Evolutionary conservation across 1,139 yeast species (phyloP), one percentile per base, ranked within the genome.

Genomic region (Kluyveromyces marxianus): DNA sequence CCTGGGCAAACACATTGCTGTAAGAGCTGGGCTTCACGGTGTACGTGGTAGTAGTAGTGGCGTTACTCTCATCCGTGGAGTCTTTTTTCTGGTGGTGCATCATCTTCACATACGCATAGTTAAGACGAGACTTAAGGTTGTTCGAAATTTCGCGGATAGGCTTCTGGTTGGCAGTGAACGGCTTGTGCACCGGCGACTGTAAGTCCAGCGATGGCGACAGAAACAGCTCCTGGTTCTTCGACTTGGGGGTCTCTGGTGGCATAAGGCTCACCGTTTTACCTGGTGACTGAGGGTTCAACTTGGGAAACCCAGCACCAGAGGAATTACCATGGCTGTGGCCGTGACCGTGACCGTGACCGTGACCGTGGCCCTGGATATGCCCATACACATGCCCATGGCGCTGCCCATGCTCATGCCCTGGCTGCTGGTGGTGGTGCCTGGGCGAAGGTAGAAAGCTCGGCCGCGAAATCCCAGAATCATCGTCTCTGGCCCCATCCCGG

Each of bases 91-190:
- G 7, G 25, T 27, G 44, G 7, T 7, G 44, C 4, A 36, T 14
- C 36, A 71, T 62, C 55, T 73, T 74, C 32, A 72, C 65, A 53
- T 70, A 62, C 5, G 78, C 78, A 57, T 69, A 71, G 44, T 74
- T 69, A 24, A 74, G 59, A 42, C 77, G 60, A 14, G 76, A 70
- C 48, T 69, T 67, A 38, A 74, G 60, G 47, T 68, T 69, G 27
- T 67, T 59, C 0, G 76, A 69, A 29, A 73, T 64, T 48, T 68
- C 68, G 41, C 70, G 61, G 25, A 71, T 67, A 27, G 71, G 70
- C 48, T 59, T 63, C 8, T 58, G 60, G 24, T 57, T 56, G 37
- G 55, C 53, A 26, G 40, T 32, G 10, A 28, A 14, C 24, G 41
- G 41, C 37, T 50, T 44, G 3, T 57, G 56, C 10, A 63, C 57